Conservation (phyloP, 257 asterid species). For the Forsythia viridissima region DNA sequence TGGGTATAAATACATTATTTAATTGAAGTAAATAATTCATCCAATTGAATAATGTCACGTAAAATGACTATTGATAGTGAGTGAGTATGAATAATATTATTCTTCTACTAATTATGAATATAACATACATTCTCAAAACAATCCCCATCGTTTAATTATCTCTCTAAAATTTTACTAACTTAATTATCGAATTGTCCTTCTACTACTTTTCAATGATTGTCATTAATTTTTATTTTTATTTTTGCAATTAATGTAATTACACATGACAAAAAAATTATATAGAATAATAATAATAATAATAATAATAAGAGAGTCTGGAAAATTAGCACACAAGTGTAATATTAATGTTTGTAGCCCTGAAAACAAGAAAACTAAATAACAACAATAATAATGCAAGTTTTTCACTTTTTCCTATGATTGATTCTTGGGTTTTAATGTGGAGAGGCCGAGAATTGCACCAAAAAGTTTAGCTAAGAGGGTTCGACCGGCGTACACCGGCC, state of each 20-base stretch:
- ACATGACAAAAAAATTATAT: background rate
- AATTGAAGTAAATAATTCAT: too few relatives aligned
- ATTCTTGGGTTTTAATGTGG: background rate
- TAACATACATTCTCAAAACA: too few relatives aligned
- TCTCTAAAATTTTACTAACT: background rate
- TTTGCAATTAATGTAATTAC: background rate
- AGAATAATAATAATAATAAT: background rate
- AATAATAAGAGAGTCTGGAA: background rate
- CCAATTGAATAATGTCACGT: too few relatives aligned
- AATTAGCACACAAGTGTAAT: slow-evolving; percentile 1
- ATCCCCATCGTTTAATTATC: background rate
- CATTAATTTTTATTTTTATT: background rate
- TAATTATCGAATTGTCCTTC: background rate
- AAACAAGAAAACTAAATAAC: background rate
- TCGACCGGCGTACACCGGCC: slow-evolving; percentile 86
- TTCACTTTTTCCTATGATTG: slow-evolving; percentile 8
- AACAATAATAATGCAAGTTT: background rate
- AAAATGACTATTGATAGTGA: too few relatives aligned
- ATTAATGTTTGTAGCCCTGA: background rate
- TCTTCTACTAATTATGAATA: background rate
- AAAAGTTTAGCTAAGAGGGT: slow-evolving; percentile 55
- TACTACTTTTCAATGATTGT: background rate
- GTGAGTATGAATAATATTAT: too few relatives aligned
- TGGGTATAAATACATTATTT: too few relatives aligned
- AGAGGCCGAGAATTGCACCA: background rate